phyloP scores from a whole-genome alignment of 768 basidiomycete species.

The Tulasnella calospora region DNA sequence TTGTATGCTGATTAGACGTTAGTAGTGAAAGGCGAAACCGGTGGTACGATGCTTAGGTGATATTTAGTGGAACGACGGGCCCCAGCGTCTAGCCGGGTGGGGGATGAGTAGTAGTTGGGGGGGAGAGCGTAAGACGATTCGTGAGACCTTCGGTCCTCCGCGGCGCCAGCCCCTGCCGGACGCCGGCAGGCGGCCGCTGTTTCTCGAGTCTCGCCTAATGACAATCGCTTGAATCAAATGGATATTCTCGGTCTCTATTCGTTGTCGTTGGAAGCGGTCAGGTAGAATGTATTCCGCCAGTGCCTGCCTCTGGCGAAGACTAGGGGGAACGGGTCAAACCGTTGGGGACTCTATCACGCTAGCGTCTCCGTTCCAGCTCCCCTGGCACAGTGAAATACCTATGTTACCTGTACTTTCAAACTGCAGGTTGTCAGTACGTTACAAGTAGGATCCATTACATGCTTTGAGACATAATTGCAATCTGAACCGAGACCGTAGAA shows the following conservation, averaged over 20 bases:
- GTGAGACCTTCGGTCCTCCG: conserved; percentile 1
- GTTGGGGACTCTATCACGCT: not conserved
- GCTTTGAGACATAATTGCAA: not conserved
- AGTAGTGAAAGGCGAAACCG: not conserved
- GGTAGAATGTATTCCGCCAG: not conserved
- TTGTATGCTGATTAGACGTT: not conserved
- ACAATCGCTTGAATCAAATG: not conserved
- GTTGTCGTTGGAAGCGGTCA: not conserved
- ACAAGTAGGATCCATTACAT: not conserved
- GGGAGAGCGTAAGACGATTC: not conserved
- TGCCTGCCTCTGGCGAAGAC: not conserved
- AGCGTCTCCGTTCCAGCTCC: not conserved
- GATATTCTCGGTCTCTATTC: not conserved
- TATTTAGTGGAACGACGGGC: not conserved
- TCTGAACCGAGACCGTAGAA: not conserved
- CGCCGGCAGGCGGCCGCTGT: not conserved
- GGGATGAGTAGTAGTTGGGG: conserved; percentile 3
- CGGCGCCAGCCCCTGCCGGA: not conserved
- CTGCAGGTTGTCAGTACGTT: not conserved
- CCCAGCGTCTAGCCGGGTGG: conserved; percentile 1
- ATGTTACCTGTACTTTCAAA: not conserved
- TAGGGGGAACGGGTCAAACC: not conserved
- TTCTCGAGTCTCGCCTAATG: not conserved
- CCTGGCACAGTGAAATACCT: not conserved
- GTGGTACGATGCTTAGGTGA: not conserved